Evolutionary conservation across 2,329 filamentous ascomycete species (phyloP), one percentile per base, ranked within the genome.

Genomic region (Fusarium sulawesiense): DNA sequence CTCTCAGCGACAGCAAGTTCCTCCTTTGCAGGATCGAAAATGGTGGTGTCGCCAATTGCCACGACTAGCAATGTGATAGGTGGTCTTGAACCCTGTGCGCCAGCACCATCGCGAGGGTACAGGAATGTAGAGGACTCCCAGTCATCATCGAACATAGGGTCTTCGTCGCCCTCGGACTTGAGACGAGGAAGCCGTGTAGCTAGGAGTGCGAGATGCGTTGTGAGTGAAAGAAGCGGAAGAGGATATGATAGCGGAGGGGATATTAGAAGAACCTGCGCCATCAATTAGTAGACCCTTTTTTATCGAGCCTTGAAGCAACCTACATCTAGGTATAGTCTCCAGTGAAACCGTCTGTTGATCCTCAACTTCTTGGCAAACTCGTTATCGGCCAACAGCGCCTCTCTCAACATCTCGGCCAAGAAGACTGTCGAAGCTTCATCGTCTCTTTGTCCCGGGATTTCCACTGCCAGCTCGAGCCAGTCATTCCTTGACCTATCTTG

Each of bases 71-170:
- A 87, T 6, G 95, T 98, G 59, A 99, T 88, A 1, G 96, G 94
- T 7, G 96, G 96, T 50, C 91, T 88, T 13, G 83, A 78, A 0
- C 75, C 74, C 3, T 70, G 73, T 20, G 77, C 72, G 23, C 74
- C 67, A 6, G 72, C 75, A 34, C 73, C 75, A 16, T 80, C 77
- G 63, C 85, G 86, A 2, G 90, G 87, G 82, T 97, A 99, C 30
- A 99, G 83, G 60, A 89, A 90, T 20, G 89, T 86, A 2, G 94
- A 90, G 18, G 92, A 92, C 70, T 92, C 93, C 96, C 96, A 99
- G 83, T 99, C 96, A 81, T 99, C 96, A 82, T 98, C 92, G 81
- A 99, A 99, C 78, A 98, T 90, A 14, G 96, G 96, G 75, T 99
- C 96, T 82, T 99, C 96, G 81, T 98, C 95, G 61, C 89, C 88